Evolutionary conservation across 805 yeast species (phyloP).

Genomic region (Hanseniaspora hatyaiensis): DNA sequence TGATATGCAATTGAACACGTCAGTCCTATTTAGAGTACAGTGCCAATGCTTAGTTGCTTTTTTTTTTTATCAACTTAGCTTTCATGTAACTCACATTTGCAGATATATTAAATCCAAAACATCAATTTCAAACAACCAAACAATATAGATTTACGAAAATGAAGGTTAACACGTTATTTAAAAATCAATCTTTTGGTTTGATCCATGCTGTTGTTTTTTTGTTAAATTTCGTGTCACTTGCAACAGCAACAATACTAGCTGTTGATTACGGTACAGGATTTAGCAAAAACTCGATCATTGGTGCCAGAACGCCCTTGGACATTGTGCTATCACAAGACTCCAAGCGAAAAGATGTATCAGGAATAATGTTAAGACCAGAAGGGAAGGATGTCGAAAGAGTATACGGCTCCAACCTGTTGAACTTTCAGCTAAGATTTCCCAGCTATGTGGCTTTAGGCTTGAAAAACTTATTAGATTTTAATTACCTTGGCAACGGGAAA

Average conservation of each 20-base stretch:
- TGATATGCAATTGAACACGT: too few species aligned
- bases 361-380: constrained; percentile 48
- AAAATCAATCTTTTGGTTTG: too few species aligned
- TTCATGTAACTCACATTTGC: too few species aligned
- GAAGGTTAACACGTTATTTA: too few species aligned
- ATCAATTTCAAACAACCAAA: too few species aligned
- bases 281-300: constrained; percentile 77
- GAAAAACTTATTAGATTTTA: constrained; percentile 72
- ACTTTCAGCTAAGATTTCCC: constrained; percentile 65
- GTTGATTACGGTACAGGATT: constrained; percentile 81
- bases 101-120: too few species aligned
- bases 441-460: constrained; percentile 50
- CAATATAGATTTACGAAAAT: too few species aligned
- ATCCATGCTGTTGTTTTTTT: too few species aligned
- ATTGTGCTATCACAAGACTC: constrained; percentile 81
- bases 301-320: constrained; percentile 83
- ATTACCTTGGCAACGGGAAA: too few species aligned
- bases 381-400: constrained; percentile 43
- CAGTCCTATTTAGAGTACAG: too few species aligned
- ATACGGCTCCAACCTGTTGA: constrained; percentile 65
- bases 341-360: constrained; percentile 78
- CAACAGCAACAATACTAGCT: constrained; percentile 49
- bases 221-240: background rate
- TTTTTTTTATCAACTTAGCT: too few species aligned
- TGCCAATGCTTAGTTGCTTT: too few species aligned